Percentiles rank a stretch among this genome's conserved stretches.
Evolutionary conservation across 108 stramenopile species (phyloP).

Genomic region (Stephanodiscus minutulus): DNA sequence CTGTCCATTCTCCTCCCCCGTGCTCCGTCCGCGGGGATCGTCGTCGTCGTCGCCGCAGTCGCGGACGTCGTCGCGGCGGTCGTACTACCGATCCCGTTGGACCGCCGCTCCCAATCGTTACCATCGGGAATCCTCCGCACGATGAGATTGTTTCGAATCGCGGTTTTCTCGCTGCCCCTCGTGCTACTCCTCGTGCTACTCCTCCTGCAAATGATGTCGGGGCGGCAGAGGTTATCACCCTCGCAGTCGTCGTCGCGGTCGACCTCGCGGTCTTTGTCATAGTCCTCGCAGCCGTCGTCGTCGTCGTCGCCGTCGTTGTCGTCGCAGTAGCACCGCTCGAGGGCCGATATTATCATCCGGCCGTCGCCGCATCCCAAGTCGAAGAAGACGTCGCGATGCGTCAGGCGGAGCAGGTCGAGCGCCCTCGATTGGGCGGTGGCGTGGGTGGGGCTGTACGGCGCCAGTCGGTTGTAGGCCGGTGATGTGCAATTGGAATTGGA

Average conservation of each 20-base stretch:
- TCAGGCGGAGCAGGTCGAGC: constrained; percentile 50
- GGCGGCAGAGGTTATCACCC: neutral
- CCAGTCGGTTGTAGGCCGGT: constrained; percentile 42
- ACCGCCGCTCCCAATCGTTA: too few relatives aligned
- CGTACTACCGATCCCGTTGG: too few relatives aligned
- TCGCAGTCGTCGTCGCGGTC: neutral
- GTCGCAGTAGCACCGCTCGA: constrained; percentile 28
- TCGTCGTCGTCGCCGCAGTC: neutral
- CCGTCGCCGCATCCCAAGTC: constrained; percentile 92
- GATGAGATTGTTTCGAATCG: neutral
- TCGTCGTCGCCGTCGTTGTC: neutral
- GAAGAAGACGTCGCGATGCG: constrained; percentile 65
- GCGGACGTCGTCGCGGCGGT: neutral
- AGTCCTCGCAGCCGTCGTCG: constrained; percentile 1
- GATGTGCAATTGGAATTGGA: neutral
- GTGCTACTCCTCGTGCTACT: neutral
- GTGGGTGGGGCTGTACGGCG: constrained; percentile 76
- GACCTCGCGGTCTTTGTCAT: neutral
- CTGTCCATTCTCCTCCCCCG: neutral
- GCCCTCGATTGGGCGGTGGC: constrained; percentile 59
- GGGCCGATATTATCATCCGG: constrained; percentile 65
- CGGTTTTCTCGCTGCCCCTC: neutral
- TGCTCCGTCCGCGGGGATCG: too few relatives aligned
- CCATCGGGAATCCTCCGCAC: neutral
- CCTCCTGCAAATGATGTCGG: neutral